Evolutionary conservation across 306 rosid species (phyloP), one percentile per base, ranked within the genome.

Genomic region (Abrus pulchellus): DNA sequence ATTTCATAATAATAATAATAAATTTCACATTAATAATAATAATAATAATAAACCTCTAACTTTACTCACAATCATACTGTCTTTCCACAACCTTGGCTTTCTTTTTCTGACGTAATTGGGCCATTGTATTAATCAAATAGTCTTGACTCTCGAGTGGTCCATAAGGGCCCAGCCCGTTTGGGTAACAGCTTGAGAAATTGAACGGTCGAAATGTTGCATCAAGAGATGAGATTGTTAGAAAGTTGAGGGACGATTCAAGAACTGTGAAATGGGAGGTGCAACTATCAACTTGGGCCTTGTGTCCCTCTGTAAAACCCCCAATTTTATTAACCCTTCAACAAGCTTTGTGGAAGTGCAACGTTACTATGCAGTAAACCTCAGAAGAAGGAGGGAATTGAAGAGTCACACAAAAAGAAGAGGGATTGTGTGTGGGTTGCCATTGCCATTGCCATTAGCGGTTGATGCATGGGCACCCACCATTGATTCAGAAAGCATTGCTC

Each of bases 401-500:
- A 47, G 53, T 68, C 62, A 8, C 59, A 66, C 45, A 50, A 78
- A 72, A 50, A 83, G 87, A 80, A 53, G 76, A 62, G 85, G 82
- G 64, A 75, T 74, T 70, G 88, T 83, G 4, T 91, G 86, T 27
- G 88, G 78, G 49, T 85, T 88, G 20, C 77, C 92, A 8, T 67
- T 88, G 20, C 77, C 92, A 8, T 67, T 91, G 5, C 92, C 90
- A 20, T 20, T 91, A 4, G 92, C 90, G 1, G 90, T 94, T 73
- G 97, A 94, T 83, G 95, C 99, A 68, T 94, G 99, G 99, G 92
- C 97, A 11, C 97, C 99, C 68, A 76, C 74, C 82, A 75, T 93
- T 64, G 93, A 93, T 73, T 93, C 98, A 33, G 86, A 93, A 86
- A 91, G 97, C 84, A 85, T 95, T 68, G 97, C 99, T 77, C 78